Conservation (phyloP, 768 basidiomycete genomes). For the Rhizopogon sp. region DNA sequence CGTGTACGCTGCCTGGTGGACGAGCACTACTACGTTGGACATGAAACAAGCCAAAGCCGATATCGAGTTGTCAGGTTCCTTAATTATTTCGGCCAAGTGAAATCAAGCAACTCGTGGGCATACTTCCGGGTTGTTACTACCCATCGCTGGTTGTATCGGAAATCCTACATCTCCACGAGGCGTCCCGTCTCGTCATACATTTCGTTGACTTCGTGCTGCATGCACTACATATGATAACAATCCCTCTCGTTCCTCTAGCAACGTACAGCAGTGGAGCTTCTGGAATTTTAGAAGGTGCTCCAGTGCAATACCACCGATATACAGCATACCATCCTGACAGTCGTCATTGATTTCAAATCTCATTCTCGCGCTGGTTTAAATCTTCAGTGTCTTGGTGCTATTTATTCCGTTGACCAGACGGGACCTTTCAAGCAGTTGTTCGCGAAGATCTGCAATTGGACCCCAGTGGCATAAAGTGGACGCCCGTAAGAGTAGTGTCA, state of each 20-base stretch:
- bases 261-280: neutral
- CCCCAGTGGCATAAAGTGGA: too few relatives aligned
- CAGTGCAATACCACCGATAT: neutral
- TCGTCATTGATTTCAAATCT: neutral
- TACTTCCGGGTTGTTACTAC: neutral
- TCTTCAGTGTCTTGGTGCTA: neutral
- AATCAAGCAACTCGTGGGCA: neutral
- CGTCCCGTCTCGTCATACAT: neutral
- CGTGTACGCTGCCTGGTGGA: conserved; percentile 35
- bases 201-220: neutral
- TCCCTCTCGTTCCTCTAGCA: neutral
- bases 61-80: neutral
- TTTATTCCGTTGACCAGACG: neutral
- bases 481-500: too few relatives aligned
- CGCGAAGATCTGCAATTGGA: too few relatives aligned
- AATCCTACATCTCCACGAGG: neutral
- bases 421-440: neutral
- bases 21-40: conserved; percentile 14
- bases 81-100: neutral
- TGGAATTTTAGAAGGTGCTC: neutral
- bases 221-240: neutral
- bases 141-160: neutral
- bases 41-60: conserved; percentile 8
- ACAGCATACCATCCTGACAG: neutral
- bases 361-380: neutral